A percentile compares a stretch with the other conserved stretches of the same genome.
Conservation (phyloP, 2,329 filamentous ascomycete genomes). For the Aureobasidium sp. region DNA sequence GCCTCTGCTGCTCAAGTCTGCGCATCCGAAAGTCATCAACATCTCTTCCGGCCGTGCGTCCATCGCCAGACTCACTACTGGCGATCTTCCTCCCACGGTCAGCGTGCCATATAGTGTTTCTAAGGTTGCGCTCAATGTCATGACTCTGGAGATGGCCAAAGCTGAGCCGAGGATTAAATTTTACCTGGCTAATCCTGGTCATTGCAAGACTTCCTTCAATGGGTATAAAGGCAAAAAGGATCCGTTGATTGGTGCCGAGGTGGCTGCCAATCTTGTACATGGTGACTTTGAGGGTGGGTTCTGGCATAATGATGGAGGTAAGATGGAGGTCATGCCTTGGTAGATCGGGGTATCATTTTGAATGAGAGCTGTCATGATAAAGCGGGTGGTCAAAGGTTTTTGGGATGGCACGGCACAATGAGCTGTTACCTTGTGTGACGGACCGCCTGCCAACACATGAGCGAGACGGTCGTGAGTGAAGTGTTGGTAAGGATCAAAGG, state of each 20-base stretch:
- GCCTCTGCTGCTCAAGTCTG: constrained; percentile 25
- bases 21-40: constrained; percentile 29
- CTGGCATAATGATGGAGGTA: constrained; percentile 20
- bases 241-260: constrained; percentile 21
- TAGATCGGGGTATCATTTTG: not conserved
- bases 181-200: constrained; percentile 21
- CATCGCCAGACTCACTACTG: constrained; percentile 20
- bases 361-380: too few species aligned
- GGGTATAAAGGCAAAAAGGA: constrained; percentile 22
- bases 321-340: constrained; percentile 18
- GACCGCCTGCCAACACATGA: too few species aligned
- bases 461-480: too few species aligned
- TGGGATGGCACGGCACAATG: too few species aligned
- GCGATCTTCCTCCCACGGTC: constrained; percentile 26
- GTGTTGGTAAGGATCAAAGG: not conserved
- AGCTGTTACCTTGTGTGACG: too few species aligned
- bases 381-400: too few species aligned
- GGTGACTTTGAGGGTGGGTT: constrained; percentile 20
- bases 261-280: constrained; percentile 20
- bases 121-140: constrained; percentile 23
- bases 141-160: constrained; percentile 23
- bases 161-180: constrained; percentile 18
- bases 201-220: constrained; percentile 25
- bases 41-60: constrained; percentile 29
- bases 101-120: constrained; percentile 22